Evolutionary conservation across 1,284 basidiomycete genomes (phyloP).

Genomic region (Malassezia brasiliensis): DNA sequence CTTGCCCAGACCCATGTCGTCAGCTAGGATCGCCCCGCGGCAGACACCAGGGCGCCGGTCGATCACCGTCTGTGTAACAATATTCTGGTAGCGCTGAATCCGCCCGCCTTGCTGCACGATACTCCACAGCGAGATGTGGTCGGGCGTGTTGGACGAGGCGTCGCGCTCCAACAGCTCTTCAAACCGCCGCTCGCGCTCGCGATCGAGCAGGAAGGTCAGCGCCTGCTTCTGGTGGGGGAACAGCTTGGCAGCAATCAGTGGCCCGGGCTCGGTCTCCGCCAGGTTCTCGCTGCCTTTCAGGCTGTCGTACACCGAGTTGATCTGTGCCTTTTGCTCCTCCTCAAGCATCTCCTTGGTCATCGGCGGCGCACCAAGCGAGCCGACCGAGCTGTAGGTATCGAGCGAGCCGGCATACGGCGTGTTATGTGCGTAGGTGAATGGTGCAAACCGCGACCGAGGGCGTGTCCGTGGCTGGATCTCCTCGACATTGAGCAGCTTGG

Average conservation of each 20-base stretch:
- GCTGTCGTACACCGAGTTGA: conserved; percentile 84
- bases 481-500: neutral
- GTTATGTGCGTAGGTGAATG: neutral
- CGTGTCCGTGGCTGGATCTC: neutral
- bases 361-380: neutral
- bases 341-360: conserved; percentile 50
- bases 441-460: neutral
- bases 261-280: conserved; percentile 64
- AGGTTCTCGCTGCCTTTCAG: conserved; percentile 77
- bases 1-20: conserved; percentile 83
- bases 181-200: conserved; percentile 55
- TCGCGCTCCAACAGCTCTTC: conserved; percentile 23
- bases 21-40: conserved; percentile 72
- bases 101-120: conserved; percentile 54
- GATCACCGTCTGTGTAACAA: conserved; percentile 71
- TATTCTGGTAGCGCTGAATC: conserved; percentile 52
- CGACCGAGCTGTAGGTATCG: neutral
- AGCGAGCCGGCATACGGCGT: neutral
- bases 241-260: conserved; percentile 75
- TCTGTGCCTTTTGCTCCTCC: conserved; percentile 82
- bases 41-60: conserved; percentile 58
- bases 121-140: conserved; percentile 65
- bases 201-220: conserved; percentile 85
- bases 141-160: neutral
- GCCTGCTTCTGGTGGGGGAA: conserved; percentile 99